Base-by-base conservation (phyloP, 805 yeast genomes). In the Pichia paraexigua region DNA sequence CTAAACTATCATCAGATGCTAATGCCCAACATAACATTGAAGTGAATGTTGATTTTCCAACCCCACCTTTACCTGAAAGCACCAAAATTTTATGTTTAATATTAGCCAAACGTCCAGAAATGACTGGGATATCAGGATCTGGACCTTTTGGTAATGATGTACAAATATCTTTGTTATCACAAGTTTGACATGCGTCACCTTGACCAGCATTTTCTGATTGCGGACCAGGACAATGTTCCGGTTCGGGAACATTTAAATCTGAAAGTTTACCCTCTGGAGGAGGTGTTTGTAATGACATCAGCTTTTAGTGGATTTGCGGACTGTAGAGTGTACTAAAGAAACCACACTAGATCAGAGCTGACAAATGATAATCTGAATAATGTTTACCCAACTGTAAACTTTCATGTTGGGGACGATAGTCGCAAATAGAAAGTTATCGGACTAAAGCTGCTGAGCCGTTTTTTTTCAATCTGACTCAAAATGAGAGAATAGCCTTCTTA, bases 191-290 rank as follows among this genome's bases (percentile, higher is more conserved):
- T 13, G 98, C 96, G 63, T 88, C 96, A 3, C 88, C 91, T 60
- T 85, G 81, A 9, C 99, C 99, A 2, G 99, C 99, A 49, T 71
- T 69, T 59, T 90, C 97, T 2, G 95, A 85, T 63, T 92, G 97
- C 1, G 98, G 96, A 1, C 99, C 99, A 0, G 99, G 99, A 71
- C 99, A 94, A 67, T 94, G 98, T 63, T 90, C 97, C 1, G 99
- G 98, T 62, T 85, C 95, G 0, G 94, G 90, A 0, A 83, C 87
- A 50, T 74, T 72, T 25, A 78, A 56, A 43, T 60, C 49, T 9
- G 53, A 46, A 4, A 43, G 28, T 15, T 27, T 18, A 1, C 45
- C 30, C 10, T 50, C 49, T 15, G 49, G 46, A 17, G 54, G 48
- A 2, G 48, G 45, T 2, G 43, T 39, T 8, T n/a, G 15, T 37